These are phyloP conservation scores for Penicillium taxi DNA, from an alignment of 495 filamentous ascomycete genomes.

Conservation along the genomic window DNA sequence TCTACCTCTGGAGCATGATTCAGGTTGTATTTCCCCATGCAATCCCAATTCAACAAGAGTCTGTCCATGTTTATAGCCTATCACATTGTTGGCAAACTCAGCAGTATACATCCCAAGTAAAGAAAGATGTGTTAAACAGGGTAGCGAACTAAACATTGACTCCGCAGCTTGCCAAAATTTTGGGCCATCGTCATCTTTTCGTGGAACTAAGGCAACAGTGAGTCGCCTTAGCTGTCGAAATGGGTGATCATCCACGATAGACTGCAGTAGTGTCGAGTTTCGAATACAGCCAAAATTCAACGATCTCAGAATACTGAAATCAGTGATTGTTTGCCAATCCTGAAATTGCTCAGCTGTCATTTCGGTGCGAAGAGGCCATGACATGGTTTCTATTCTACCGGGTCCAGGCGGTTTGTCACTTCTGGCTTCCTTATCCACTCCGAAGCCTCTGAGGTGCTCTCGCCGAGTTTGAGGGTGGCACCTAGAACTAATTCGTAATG, in stretches of 20 bases:
- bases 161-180: neutral
- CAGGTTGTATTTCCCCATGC: neutral
- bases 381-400: neutral
- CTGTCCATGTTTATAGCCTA: neutral
- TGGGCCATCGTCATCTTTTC: neutral
- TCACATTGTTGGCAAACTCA: neutral
- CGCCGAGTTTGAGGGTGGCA: no score
- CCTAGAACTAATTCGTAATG: no score
- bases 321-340: neutral
- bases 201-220: neutral
- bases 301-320: neutral
- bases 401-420: neutral
- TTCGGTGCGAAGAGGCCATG: neutral
- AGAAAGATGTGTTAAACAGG: neutral
- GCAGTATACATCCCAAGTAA: neutral
- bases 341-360: neutral
- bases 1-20: no score
- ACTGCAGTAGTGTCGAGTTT: neutral
- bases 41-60: neutral
- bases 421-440: neutral
- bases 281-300: neutral
- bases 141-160: neutral
- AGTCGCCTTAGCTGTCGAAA: neutral
- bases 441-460: no score
- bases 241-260: neutral